Percentiles rank a stretch among this genome's conserved stretches.
Evolutionary conservation across 345 rosid species (phyloP).

Genomic region (Hypericum perforatum): DNA sequence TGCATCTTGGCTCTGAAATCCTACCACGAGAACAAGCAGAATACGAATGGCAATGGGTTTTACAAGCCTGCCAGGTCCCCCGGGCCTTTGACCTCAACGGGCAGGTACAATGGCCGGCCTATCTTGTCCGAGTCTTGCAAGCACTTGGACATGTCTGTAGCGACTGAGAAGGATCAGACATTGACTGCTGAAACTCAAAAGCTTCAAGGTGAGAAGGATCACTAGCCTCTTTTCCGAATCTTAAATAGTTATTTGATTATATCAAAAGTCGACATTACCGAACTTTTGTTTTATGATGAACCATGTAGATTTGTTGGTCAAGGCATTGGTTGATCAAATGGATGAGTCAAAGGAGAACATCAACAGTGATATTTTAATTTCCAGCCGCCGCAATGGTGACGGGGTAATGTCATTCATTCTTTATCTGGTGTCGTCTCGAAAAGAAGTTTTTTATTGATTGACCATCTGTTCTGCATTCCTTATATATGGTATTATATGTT

Average conservation of each 20-base stretch:
- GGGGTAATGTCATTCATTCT: slow-evolving; percentile 27
- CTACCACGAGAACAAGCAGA: slow-evolving; percentile 61
- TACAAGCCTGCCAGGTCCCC: slow-evolving; percentile 59
- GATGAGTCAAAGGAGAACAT: slow-evolving; percentile 62
- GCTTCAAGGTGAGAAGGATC: slow-evolving; percentile 35
- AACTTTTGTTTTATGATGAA: background rate
- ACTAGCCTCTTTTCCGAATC: too few species aligned
- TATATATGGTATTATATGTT: background rate
- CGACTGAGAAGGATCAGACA: slow-evolving; percentile 27
- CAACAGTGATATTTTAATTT: slow-evolving; percentile 32
- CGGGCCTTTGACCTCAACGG: slow-evolving; percentile 36
- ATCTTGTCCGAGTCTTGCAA: slow-evolving; percentile 40
- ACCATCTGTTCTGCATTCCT: background rate
- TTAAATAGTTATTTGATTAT: background rate
- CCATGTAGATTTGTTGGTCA: slow-evolving; percentile 40
- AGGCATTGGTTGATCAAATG: slow-evolving; percentile 44
- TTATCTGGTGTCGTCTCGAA: background rate
- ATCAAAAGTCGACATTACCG: background rate
- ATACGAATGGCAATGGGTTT: slow-evolving; percentile 38
- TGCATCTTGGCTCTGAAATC: slow-evolving; percentile 73
- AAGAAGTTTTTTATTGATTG: background rate
- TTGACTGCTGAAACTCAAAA: slow-evolving; percentile 27
- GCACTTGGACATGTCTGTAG: slow-evolving; percentile 42
- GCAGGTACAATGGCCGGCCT: slow-evolving; percentile 22
- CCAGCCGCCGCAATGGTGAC: slow-evolving; percentile 30